phyloP scores from a whole-genome alignment of 1,284 basidiomycete species.

The Vanrija humicola region DNA sequence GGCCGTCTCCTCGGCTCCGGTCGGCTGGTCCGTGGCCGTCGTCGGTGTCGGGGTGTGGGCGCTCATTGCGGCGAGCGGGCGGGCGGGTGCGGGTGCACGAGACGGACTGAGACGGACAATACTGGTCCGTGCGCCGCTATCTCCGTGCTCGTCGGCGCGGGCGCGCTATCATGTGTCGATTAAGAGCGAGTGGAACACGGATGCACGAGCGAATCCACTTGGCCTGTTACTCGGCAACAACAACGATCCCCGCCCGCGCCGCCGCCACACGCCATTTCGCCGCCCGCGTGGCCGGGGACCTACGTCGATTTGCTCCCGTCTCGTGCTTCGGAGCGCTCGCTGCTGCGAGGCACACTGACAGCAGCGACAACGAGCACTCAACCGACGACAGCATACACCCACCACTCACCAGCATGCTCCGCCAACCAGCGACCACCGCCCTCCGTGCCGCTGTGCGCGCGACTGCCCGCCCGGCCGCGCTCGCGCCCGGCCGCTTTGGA shows the following conservation, averaged over 20 bases:
- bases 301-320: slow-evolving; percentile 2
- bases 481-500: slow-evolving; percentile 43
- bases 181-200: too few relatives aligned
- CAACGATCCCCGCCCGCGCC: not conserved
- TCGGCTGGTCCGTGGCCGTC: not conserved
- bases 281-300: not conserved
- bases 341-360: too few relatives aligned
- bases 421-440: slow-evolving; percentile 4
- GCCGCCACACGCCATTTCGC: slow-evolving; percentile 8
- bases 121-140: too few relatives aligned
- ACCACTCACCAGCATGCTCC: slow-evolving; percentile 15
- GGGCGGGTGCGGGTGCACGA: too few relatives aligned
- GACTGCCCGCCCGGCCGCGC: slow-evolving; percentile 1
- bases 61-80: too few relatives aligned
- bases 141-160: too few relatives aligned
- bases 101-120: too few relatives aligned
- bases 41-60: not conserved
- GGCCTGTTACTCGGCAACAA: not conserved
- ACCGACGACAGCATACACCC: not conserved
- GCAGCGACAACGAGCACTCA: not conserved
- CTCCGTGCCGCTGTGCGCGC: slow-evolving; percentile 10
- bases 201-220: too few relatives aligned
- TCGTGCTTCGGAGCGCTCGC: not conserved
- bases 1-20: slow-evolving; percentile 3
- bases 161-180: too few relatives aligned